A percentile compares a stretch with the other conserved stretches of the same genome.
Conservation (phyloP, 2,329 filamentous ascomycete genomes). For the Paraphaeosphaeria sporulosa region DNA sequence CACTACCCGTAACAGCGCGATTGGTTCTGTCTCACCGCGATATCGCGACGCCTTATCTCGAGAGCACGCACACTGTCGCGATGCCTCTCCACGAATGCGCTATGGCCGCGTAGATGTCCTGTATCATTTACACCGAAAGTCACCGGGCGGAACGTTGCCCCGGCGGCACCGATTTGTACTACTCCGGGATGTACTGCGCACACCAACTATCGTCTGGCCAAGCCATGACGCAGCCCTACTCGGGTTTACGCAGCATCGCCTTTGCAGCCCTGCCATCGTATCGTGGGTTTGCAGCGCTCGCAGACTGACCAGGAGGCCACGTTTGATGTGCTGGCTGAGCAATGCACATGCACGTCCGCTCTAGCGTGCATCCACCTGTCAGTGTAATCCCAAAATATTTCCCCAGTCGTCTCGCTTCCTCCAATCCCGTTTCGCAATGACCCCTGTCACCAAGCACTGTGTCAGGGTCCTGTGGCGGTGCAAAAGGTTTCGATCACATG, state of each 20-base stretch:
- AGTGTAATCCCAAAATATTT: slow-evolving; percentile 38
- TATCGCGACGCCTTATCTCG: slow-evolving; percentile 11
- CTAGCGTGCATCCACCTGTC: slow-evolving; percentile 40
- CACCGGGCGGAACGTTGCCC: slow-evolving; percentile 4
- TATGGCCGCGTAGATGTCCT: slow-evolving; percentile 9
- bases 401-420: slow-evolving; percentile 30
- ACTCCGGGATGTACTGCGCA: neutral
- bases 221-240: slow-evolving; percentile 36
- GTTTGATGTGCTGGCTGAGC: slow-evolving; percentile 44
- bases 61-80: slow-evolving; percentile 8
- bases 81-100: slow-evolving; percentile 8
- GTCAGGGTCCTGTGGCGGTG: slow-evolving; percentile 40
- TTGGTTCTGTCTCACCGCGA: slow-evolving; percentile 21
- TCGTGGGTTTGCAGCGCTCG: slow-evolving; percentile 27
- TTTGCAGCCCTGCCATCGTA: slow-evolving; percentile 28
- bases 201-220: slow-evolving; percentile 4
- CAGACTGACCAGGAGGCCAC: slow-evolving; percentile 39
- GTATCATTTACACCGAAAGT: neutral
- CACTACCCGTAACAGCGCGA: slow-evolving; percentile 26
- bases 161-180: neutral
- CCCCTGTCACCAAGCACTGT: slow-evolving; percentile 16
- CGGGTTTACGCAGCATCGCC: slow-evolving; percentile 33
- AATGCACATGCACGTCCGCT: slow-evolving; percentile 34
- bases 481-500: slow-evolving; percentile 36
- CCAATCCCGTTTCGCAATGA: slow-evolving; percentile 22